Evolutionary conservation across 116 monocot genomes (phyloP).

Genomic region (Cymodocea nodosa): DNA sequence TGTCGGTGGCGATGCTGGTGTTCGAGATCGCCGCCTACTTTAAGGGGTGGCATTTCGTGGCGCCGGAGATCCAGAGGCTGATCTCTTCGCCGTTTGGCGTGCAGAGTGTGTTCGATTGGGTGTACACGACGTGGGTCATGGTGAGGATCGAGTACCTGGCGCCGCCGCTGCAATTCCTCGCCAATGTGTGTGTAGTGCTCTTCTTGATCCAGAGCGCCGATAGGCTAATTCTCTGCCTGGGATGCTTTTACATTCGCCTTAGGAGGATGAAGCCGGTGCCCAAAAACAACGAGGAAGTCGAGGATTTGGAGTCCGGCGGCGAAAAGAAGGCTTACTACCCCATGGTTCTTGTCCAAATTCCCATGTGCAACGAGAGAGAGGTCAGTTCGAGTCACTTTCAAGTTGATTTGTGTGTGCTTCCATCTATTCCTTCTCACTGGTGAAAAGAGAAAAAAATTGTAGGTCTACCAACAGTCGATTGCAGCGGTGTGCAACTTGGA

Average conservation of each 20-base stretch:
- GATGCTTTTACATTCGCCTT: constrained; percentile 73
- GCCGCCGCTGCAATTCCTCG: constrained; percentile 66
- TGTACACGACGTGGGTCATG: constrained; percentile 51
- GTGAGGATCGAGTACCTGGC: constrained; percentile 61
- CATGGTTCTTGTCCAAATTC: constrained; percentile 90
- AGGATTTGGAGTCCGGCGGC: constrained; percentile 26
- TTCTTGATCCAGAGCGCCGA: constrained; percentile 85
- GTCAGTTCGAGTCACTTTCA: constrained; percentile 2
- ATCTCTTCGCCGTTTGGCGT: neutral
- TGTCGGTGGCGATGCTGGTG: constrained; percentile 47
- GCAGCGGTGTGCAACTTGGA: constrained; percentile 80
- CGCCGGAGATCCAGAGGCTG: constrained; percentile 26
- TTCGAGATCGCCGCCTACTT: constrained; percentile 71
- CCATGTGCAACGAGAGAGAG: constrained; percentile 99
- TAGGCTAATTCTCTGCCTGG: constrained; percentile 64
- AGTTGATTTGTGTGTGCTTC: neutral
- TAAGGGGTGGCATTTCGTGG: constrained; percentile 49
- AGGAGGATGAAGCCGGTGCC: constrained; percentile 47
- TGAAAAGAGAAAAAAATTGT: neutral
- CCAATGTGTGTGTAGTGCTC: constrained; percentile 65
- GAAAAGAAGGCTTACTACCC: constrained; percentile 37
- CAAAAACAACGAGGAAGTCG: constrained; percentile 6
- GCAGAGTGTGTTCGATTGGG: constrained; percentile 19
- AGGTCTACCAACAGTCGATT: constrained; percentile 92
- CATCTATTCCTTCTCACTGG: no score